Base-by-base conservation (phyloP, 2,329 filamentous ascomycete genomes). In the Fusarium odoratissimum region DNA sequence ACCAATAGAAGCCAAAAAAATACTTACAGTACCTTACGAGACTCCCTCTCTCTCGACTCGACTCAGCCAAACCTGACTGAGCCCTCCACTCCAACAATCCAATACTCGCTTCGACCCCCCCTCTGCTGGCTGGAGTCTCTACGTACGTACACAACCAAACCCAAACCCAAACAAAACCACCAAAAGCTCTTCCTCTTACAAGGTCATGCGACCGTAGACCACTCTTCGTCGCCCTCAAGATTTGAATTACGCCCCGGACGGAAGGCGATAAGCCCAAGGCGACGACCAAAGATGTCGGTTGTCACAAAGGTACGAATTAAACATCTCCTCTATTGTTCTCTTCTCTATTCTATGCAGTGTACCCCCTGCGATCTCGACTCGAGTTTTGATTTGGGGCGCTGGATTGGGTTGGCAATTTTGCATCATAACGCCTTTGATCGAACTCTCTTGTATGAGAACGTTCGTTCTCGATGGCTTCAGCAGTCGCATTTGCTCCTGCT, bases 211-310 rank as follows among this genome's bases (percentile, higher is more conserved):
- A 82, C 79, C 80, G 77, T 81, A 80, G 66, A 80, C 76, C 74
- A 75, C 76, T 77, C 72, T 77, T 76, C 72, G 79, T 80, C 79
- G 79, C 79, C 79, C 80, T 79, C 76, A 79, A 77, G 74, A 75
- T 76, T 71, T 75, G 64, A 73, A 72, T 77, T 76, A 77, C 74
- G 75, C 78, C 76, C 77, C 76, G 77, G 79, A 81, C 80, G 79
- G 78, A 78, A 87, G 86, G 86, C 86, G 85, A 86, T 83, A 82
- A 84, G 83, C 81, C 81, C 73, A 83, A 72, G 80, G 87, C 84
- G 81, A 81, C 81, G 71, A 73, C 67, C 28, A 73, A 88, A 89
- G 81, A 90, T 90, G 88, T 89, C 87, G 84, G 86, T 90, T 86
- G 87, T 84, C 83, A 87, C 86, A 75, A 88, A 89, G 87, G 88